Base-by-base conservation (phyloP, 352 stramenopile genomes). In the Phytophthora agathidicida region DNA sequence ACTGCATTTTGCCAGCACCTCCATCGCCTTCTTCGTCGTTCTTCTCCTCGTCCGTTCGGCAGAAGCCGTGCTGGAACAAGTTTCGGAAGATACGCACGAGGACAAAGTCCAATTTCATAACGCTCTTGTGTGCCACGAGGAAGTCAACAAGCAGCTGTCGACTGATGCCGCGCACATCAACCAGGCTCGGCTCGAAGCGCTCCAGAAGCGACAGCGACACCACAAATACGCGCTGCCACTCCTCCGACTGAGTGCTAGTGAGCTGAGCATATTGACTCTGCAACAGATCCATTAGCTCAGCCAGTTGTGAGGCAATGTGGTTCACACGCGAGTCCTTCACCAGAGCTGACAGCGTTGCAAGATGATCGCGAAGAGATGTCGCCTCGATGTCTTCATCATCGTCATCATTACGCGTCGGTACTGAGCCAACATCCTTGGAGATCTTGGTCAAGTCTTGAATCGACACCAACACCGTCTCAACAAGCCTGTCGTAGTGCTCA, bases 21-120 rank as follows among this genome's bases (percentile, higher is more conserved):
- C 91, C 80, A 32, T 96, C 88, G 5, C 90, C 88, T 9, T 96
- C 93, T 10, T 93, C 86, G 30, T 98, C 93, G 5, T 95, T 87
- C 31, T 91, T 83, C 28, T 98, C 86, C 7, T 89, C 79, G 16
- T 98, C 87, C 27, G 83, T 74, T 16, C 82, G 81, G 53, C 96
- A 99, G 67, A 98, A 98, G 26, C 96, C 96, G 68, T 99, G 98
- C 37, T 97, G 84, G 53, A 98, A 91, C 37, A 99, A 61, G 53
- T 97, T 95, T 14, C 97, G 84, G 75, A 99, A 99, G 19, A 99
- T 89, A 27, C 97, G 88, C 1, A 99, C 57, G 13, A 98, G 62
- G 11, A 99, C 82, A 61, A 98, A 99, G 41, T 97, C 71, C 2
- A 99, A 68, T 73, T 99, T 99, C 23, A 88, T 84, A 36, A 96